These are phyloP conservation scores for Comarum palustre DNA, from an alignment of 306 rosid genomes.

Conservation along the genomic window DNA sequence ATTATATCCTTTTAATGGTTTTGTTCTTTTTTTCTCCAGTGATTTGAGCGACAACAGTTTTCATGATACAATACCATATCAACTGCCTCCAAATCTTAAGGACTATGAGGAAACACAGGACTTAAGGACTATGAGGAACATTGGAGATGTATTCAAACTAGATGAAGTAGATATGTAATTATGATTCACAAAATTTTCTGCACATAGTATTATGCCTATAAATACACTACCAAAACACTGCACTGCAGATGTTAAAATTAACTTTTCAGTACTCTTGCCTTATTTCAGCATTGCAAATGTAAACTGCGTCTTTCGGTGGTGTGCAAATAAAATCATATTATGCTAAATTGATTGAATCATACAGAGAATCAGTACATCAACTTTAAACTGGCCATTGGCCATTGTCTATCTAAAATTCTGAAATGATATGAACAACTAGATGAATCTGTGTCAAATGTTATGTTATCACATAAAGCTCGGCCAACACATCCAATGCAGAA, in stretches of 20 bases:
- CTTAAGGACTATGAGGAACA: background rate
- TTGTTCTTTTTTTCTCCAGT: conserved; percentile 33
- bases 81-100: conserved; percentile 92
- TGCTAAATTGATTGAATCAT: background rate
- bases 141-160: background rate
- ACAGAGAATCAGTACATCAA: background rate
- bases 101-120: background rate
- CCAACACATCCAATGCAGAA: background rate
- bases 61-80: conserved; percentile 78
- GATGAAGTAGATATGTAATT: conserved; percentile 39
- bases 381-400: background rate
- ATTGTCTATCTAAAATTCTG: background rate
- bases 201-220: conserved; percentile 20
- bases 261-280: background rate
- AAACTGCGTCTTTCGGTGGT: background rate
- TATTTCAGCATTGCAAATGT: background rate
- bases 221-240: background rate
- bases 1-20: conserved; percentile 10
- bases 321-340: background rate
- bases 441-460: background rate
- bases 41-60: conserved; percentile 79
- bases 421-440: background rate
- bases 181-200: conserved; percentile 26
- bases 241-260: background rate
- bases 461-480: background rate